phyloP scores from a whole-genome alignment of 1,139 yeast species.

The Sugiyamaella japonica region DNA sequence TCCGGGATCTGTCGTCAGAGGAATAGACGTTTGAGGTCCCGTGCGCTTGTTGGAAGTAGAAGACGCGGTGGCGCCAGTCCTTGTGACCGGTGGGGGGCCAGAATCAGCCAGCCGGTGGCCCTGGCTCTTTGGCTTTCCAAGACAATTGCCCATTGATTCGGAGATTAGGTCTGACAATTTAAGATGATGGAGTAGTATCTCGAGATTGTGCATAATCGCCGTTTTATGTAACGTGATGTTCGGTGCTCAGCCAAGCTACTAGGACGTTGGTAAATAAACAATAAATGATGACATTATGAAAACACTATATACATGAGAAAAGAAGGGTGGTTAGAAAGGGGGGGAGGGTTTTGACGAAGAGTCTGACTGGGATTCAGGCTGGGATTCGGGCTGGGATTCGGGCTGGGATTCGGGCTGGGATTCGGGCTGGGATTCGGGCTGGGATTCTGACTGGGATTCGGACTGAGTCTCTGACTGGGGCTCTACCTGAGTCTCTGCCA shows the following conservation, averaged over 20 bases:
- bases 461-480: too few relatives aligned
- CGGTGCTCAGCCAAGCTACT: background rate
- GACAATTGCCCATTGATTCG: constrained; percentile 14
- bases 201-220: background rate
- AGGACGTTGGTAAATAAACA: too few relatives aligned
- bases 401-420: too few relatives aligned
- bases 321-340: background rate
- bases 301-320: constrained; percentile 6
- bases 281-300: background rate
- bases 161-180: background rate
- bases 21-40: background rate
- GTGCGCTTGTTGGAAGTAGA: background rate
- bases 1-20: background rate
- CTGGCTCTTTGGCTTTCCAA: constrained; percentile 14
- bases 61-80: constrained; percentile 2
- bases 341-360: background rate
- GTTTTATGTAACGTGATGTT: background rate
- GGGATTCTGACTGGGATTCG: too few relatives aligned
- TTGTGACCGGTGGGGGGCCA: background rate
- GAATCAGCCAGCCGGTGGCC: constrained; percentile 2
- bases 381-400: too few relatives aligned
- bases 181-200: background rate
- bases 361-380: too few relatives aligned
- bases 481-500: too few relatives aligned
- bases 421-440: too few relatives aligned